Evolutionary conservation across 1,284 basidiomycete species (phyloP).

Genomic region (Singerocomus inundabilis): DNA sequence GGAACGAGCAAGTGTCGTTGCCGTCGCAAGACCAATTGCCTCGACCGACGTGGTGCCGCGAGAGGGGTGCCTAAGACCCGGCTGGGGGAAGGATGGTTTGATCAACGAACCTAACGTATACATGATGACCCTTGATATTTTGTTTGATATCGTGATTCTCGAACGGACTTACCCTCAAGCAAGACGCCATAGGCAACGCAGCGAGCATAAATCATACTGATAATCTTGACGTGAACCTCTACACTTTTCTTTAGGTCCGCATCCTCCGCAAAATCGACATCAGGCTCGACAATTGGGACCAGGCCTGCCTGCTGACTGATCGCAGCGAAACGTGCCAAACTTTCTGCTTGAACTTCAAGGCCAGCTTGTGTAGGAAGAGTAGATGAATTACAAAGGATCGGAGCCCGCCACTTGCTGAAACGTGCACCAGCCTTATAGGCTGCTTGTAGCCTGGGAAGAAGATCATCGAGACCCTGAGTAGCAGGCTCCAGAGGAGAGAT

Average conservation of each 20-base stretch:
- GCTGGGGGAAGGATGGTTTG: constrained; percentile 53
- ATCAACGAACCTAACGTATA: constrained; percentile 42
- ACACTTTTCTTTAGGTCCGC: constrained; percentile 45
- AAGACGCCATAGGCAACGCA: constrained; percentile 47
- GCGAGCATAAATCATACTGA: constrained; percentile 44
- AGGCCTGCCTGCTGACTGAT: constrained; percentile 50
- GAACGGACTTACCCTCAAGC: constrained; percentile 41
- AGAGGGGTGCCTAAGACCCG: constrained; percentile 43
- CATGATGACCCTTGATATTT: background rate
- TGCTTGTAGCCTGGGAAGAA: constrained; percentile 42
- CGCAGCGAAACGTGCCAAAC: constrained; percentile 44
- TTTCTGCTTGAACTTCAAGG: constrained; percentile 46
- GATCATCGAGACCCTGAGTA: constrained; percentile 50
- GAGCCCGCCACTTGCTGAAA: constrained; percentile 54
- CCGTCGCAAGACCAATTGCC: constrained; percentile 47
- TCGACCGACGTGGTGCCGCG: constrained; percentile 38
- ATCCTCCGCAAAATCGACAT: constrained; percentile 50
- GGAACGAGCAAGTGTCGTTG: constrained; percentile 45
- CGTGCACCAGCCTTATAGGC: constrained; percentile 45
- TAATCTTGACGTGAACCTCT: constrained; percentile 47
- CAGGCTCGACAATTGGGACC: constrained; percentile 53
- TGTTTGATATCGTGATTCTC: background rate
- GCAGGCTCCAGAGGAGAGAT: constrained; percentile 44
- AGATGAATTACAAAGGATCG: constrained; percentile 43
- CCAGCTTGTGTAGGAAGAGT: constrained; percentile 40